Evolutionary conservation across 1,139 yeast species (phyloP), one percentile per base, ranked within the genome.

Genomic region (Wickerhamomyces sp.): DNA sequence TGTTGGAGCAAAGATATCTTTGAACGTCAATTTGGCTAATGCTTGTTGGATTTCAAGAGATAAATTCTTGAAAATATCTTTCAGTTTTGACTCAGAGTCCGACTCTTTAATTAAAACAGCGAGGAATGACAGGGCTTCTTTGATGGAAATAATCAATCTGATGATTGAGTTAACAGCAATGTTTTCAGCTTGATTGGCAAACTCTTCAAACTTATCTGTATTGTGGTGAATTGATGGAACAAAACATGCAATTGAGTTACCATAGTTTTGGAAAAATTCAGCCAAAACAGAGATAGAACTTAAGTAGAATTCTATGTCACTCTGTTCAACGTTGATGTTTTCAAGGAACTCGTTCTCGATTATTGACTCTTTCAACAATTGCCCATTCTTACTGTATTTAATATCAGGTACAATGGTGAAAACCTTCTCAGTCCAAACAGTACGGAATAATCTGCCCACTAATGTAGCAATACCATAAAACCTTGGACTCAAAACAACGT

Each of bases 401-500:
- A 78, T 69, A 41, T 72, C 69, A 37, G 61, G 59, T 34, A 56
- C 57, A 42, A 78, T 62, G 10, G 71, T 71, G 58, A 91, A 88
- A 3, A 90, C 86, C 45, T 80, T 81, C 33, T 69, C 71, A 45
- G 75, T 75, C 99, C 99, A 94, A 45, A 80, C 71, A 33, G 82
- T 83, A 52, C 94, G 75, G 55, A 93, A 78, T 23, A 90, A 66
- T 58, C 99, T 78, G 1, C 96, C 76, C 34, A 90, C 68, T 49
- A 91, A 76, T 39, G 90, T 75, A 18, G 94, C 83, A n/a, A 90
- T 78, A 43, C 97, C 98, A 63, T 89, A 93, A 58, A 91, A 90
- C 53, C 97, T 73, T 55, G 96, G 96, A 66, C 96, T 87, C 52
- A 93, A 73, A 34, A 88, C 79, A 10, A 93, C 96, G 59, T 84